Evolutionary conservation across 805 yeast genomes (phyloP), one percentile per base, ranked within the genome.

Genomic region (Clavispora fructus): DNA sequence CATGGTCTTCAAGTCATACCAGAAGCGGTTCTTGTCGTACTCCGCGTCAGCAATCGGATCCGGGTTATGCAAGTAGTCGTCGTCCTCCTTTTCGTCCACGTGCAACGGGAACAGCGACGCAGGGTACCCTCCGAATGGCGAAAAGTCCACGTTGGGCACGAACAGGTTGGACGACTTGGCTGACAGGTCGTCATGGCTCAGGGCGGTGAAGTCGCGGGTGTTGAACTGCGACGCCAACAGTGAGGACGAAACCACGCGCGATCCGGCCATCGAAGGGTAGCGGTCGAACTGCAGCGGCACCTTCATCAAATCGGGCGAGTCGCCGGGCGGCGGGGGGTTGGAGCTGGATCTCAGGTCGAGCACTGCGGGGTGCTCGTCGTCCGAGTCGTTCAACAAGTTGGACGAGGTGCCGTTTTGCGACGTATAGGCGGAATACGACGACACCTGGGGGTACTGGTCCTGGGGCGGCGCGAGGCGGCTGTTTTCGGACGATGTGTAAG

Each of bases 121-220:
- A 0, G 99, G 98, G 65, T 87, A 92, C 13, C 98, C 98, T 43
- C 98, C 99, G 68, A 92, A 92, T 3, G 98, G 99, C 41, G 87
- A 80, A 54, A 83, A 82, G 58, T 85, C 94, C 19, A 66, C 57
- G 19, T 82, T 77, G 57, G 75, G 82, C 14, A 61, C 54, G 40
- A 69, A 64, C 7, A 71, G 71, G 47, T 60, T 62, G 7, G 59
- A 43, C 16, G 59, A 45, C 13, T 56, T 54, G 19, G 55, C 52
- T 13, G 64, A 51, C 26, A 58, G 50, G 38, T 51, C 58, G 38
- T 59, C 62, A 28, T 55, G 61, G 40, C 47, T 42, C 17, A 47
- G 30, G 41, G 45, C 37, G 19, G 25, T 40, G 32, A 44, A 45
- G 35, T 44, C 40, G 40, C 42, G 28, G 42, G 46, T 40, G 41